A percentile compares a stretch with the other conserved stretches of the same genome.
phyloP scores from a whole-genome alignment of 352 stramenopile species.

The Pythium sukuiense region DNA sequence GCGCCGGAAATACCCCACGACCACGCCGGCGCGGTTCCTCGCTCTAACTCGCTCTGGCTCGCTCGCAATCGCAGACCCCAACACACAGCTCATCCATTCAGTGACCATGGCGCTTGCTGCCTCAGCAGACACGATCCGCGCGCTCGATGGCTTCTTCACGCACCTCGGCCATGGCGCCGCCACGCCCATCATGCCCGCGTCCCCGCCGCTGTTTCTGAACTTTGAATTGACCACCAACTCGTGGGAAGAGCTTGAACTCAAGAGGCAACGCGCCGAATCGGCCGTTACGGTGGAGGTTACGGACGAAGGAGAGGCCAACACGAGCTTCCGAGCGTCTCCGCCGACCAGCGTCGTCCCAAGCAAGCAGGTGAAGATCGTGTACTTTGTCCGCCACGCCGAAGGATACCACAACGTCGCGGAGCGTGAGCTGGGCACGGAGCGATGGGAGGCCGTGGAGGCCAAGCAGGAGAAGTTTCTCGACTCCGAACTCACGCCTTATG shows the following conservation, averaged over 20 bases:
- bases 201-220: slow-evolving; percentile 24
- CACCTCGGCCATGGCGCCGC: slow-evolving; percentile 1
- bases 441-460: slow-evolving; percentile 64
- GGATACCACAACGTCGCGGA: slow-evolving; percentile 73
- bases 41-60: not conserved
- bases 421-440: slow-evolving; percentile 42
- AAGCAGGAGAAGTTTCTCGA: slow-evolving; percentile 63
- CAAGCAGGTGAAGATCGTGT: slow-evolving; percentile 62
- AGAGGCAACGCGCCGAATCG: slow-evolving; percentile 24
- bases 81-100: not conserved
- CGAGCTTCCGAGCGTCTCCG: not conserved
- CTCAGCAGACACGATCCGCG: slow-evolving; percentile 25
- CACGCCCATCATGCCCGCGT: not conserved
- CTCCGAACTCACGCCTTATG: slow-evolving; percentile 58
- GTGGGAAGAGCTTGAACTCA: slow-evolving; percentile 32
- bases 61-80: not conserved
- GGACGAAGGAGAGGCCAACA: slow-evolving; percentile 22
- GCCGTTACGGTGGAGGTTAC: slow-evolving; percentile 23
- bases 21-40: not conserved
- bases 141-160: slow-evolving; percentile 32
- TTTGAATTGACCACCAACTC: slow-evolving; percentile 33
- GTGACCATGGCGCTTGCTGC: slow-evolving; percentile 21
- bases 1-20: slow-evolving; percentile 1
- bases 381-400: slow-evolving; percentile 77
- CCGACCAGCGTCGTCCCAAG: not conserved